phyloP scores from a whole-genome alignment of 2,329 filamentous ascomycete genomes.

The Monilinia aucupariae region DNA sequence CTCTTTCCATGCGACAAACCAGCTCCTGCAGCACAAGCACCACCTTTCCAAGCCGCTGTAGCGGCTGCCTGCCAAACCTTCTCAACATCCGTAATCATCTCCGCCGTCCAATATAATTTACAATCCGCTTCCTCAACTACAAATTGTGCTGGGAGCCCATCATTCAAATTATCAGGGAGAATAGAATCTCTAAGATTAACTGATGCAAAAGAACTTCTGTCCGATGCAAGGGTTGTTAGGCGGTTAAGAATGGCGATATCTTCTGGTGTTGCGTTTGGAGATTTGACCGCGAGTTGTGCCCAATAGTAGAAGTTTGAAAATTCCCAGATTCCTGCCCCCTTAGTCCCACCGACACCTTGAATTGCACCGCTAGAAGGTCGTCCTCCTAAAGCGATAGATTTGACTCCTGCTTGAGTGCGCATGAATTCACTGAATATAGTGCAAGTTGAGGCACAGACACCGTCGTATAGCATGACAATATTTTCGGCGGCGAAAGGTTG shows the following conservation, averaged over 20 bases:
- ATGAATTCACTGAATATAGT: slow-evolving; percentile 53
- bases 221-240: slow-evolving; percentile 22
- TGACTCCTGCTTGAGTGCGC: slow-evolving; percentile 46
- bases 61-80: slow-evolving; percentile 47
- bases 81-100: slow-evolving; percentile 47
- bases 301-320: slow-evolving; percentile 24
- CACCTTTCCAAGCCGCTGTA: slow-evolving; percentile 39
- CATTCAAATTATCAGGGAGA: slow-evolving; percentile 31
- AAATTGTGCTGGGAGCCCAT: slow-evolving; percentile 51
- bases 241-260: slow-evolving; percentile 21
- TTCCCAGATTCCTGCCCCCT: slow-evolving; percentile 44
- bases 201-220: slow-evolving; percentile 32
- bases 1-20: slow-evolving; percentile 22
- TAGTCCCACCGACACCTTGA: slow-evolving; percentile 61
- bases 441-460: slow-evolving; percentile 56
- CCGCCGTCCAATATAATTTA: slow-evolving; percentile 52
- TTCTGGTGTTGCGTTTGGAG: slow-evolving; percentile 19
- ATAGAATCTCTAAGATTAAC: slow-evolving; percentile 42
- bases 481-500: slow-evolving; percentile 40
- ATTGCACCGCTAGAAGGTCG: slow-evolving; percentile 49
- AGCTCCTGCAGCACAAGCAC: slow-evolving; percentile 33
- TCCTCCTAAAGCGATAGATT: slow-evolving; percentile 55
- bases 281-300: slow-evolving; percentile 19
- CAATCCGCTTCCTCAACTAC: slow-evolving; percentile 56
- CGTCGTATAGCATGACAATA: slow-evolving; percentile 43